A percentile compares a stretch with the other conserved stretches of the same genome.
Conservation (phyloP, 2,329 filamentous ascomycete genomes). For the Alternaria sp. region DNA sequence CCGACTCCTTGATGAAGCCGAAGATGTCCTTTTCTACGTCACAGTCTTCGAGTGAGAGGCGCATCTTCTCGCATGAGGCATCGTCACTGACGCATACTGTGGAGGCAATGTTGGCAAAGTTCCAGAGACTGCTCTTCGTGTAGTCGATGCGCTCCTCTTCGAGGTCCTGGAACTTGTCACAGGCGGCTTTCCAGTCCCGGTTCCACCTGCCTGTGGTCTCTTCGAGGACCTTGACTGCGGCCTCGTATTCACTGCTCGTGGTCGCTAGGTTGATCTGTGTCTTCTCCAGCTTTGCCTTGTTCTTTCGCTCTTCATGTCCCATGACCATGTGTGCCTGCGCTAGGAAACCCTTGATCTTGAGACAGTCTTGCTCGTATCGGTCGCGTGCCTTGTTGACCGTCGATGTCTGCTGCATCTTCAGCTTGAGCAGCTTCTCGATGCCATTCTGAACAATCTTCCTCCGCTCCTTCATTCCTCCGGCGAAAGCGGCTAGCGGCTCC, state of each 20-base stretch:
- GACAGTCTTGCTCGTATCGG: conserved; percentile 94
- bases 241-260: conserved; percentile 93
- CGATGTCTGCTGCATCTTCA: conserved; percentile 90
- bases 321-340: conserved; percentile 99
- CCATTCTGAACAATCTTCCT: conserved; percentile 95
- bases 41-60: conserved; percentile 90
- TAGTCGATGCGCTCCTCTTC: conserved; percentile 98
- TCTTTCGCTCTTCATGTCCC: conserved; percentile 98
- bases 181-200: conserved; percentile 96
- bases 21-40: conserved; percentile 96
- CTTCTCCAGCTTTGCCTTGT: conserved; percentile 98
- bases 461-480: conserved; percentile 94
- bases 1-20: conserved; percentile 84
- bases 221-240: conserved; percentile 89
- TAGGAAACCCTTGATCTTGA: conserved; percentile 98
- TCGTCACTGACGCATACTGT: conserved; percentile 99
- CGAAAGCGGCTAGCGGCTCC: conserved; percentile 89
- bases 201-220: conserved; percentile 98
- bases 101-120: conserved; percentile 95
- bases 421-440: conserved; percentile 92
- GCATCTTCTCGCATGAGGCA: conserved; percentile 90
- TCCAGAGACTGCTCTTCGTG: conserved; percentile 97
- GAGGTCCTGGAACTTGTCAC: conserved; percentile 97
- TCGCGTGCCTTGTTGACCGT: conserved; percentile 95
- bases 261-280: conserved; percentile 94